Conservation (phyloP, 2,329 filamentous ascomycete genomes). For the Ambrosiella cleistominuta region DNA sequence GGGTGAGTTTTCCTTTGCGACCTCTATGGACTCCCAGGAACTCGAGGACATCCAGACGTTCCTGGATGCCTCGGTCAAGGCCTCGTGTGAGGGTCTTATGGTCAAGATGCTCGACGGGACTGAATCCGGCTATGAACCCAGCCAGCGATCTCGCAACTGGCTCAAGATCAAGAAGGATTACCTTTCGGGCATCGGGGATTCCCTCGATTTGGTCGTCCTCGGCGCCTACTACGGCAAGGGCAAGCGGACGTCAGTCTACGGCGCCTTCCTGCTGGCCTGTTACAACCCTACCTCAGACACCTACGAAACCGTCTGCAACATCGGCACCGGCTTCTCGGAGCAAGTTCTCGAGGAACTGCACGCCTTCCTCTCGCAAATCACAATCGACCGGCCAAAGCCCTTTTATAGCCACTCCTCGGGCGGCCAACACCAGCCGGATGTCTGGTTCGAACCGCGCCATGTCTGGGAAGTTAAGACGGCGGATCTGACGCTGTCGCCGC, state of each 20-base stretch:
- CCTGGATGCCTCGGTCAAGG: slow-evolving; percentile 86
- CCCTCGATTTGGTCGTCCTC: slow-evolving; percentile 85
- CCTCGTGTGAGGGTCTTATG: slow-evolving; percentile 94
- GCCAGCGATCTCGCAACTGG: slow-evolving; percentile 93
- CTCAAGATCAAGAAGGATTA: slow-evolving; percentile 99
- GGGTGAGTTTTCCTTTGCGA: slow-evolving; percentile 83
- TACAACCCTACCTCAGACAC: slow-evolving; percentile 65
- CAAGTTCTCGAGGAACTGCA: slow-evolving; percentile 81
- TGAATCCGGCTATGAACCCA: slow-evolving; percentile 90
- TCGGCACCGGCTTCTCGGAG: slow-evolving; percentile 92
- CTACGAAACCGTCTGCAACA: slow-evolving; percentile 96
- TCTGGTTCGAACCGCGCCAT: slow-evolving; percentile 89
- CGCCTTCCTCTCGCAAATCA: slow-evolving; percentile 52
- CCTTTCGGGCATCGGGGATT: slow-evolving; percentile 81
- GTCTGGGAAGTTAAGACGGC: slow-evolving; percentile 98
- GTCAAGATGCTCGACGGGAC: slow-evolving; percentile 95
- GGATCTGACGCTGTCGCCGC: slow-evolving; percentile 77
- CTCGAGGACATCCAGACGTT: slow-evolving; percentile 86
- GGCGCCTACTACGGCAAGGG: slow-evolving; percentile 89
- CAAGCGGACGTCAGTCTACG: slow-evolving; percentile 89
- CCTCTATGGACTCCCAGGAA: slow-evolving; percentile 69
- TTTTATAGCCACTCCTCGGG: slow-evolving; percentile 79
- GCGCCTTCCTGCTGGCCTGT: slow-evolving; percentile 86
- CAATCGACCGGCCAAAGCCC: slow-evolving; percentile 81
- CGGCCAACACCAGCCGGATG: slow-evolving; percentile 85